These are phyloP conservation scores for Penicillium brasilianum DNA, from an alignment of 2,329 filamentous ascomycete genomes.

Conservation along the genomic window DNA sequence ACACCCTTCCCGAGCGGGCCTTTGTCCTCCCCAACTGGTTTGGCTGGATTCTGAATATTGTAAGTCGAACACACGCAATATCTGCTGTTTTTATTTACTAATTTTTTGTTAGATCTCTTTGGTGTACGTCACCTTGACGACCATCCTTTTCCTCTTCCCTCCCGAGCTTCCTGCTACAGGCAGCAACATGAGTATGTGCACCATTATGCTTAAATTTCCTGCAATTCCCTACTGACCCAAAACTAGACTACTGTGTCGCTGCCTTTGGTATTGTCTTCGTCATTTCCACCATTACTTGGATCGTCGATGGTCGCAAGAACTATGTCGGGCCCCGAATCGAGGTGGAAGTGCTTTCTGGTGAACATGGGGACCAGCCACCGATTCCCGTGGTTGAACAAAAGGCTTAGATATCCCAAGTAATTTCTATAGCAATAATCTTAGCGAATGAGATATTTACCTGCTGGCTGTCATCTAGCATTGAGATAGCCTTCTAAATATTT, in stretches of 20 bases:
- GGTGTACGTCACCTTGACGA: slow-evolving; percentile 70
- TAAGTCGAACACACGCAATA: slow-evolving; percentile 37
- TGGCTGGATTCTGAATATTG: slow-evolving; percentile 65
- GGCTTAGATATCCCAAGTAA: slow-evolving; percentile 2
- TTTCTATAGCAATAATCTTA: background rate
- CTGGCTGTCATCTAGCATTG: background rate
- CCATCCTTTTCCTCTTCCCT: slow-evolving; percentile 76
- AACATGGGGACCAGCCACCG: slow-evolving; percentile 21
- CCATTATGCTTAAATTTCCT: background rate
- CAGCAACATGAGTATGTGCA: slow-evolving; percentile 68
- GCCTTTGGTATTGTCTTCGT: slow-evolving; percentile 64
- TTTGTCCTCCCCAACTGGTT: slow-evolving; percentile 62
- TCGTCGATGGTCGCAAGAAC: slow-evolving; percentile 66
- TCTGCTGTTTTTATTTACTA: background rate
- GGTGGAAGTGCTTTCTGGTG: slow-evolving; percentile 39
- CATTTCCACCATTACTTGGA: slow-evolving; percentile 63
- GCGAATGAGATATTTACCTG: background rate
- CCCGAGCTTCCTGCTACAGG: slow-evolving; percentile 67
- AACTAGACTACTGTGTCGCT: slow-evolving; percentile 52
- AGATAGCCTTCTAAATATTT: background rate
- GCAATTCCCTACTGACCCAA: slow-evolving; percentile 9
- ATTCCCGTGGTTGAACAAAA: slow-evolving; percentile 28
- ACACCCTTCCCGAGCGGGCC: slow-evolving; percentile 64
- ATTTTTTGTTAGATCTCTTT: slow-evolving; percentile 57
- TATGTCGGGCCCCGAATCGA: slow-evolving; percentile 60